Percentiles rank a stretch among this genome's conserved stretches.
phyloP scores from a whole-genome alignment of 2,329 filamentous ascomycete genomes.

The Cordyceps pruinosa region DNA sequence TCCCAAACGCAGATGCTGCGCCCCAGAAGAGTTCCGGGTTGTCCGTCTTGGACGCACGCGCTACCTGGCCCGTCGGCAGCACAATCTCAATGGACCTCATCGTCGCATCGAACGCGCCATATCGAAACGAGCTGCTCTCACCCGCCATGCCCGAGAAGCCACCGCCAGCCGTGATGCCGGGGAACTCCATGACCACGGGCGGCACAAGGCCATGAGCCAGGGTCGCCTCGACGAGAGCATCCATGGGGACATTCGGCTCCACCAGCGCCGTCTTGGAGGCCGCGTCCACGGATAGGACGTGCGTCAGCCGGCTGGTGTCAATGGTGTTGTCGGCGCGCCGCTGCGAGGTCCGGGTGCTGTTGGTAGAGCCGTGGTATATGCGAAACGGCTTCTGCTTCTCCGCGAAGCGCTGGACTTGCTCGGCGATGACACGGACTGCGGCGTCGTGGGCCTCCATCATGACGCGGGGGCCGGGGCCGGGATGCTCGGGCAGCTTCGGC shows the following conservation, averaged over 20 bases:
- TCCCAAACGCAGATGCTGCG: slow-evolving; percentile 59
- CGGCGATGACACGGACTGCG: slow-evolving; percentile 37
- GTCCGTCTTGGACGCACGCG: slow-evolving; percentile 46
- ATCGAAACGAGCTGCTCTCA: slow-evolving; percentile 61
- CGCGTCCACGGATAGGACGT: slow-evolving; percentile 55
- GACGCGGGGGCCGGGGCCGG: not conserved
- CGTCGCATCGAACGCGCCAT: slow-evolving; percentile 59
- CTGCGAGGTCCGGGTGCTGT: slow-evolving; percentile 59
- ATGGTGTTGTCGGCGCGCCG: slow-evolving; percentile 48
- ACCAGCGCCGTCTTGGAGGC: slow-evolving; percentile 51
- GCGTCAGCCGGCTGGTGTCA: slow-evolving; percentile 58
- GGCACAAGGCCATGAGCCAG: slow-evolving; percentile 51
- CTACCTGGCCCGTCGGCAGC: slow-evolving; percentile 51
- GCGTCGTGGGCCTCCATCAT: slow-evolving; percentile 38
- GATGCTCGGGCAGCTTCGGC: not conserved
- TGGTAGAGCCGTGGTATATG: slow-evolving; percentile 72
- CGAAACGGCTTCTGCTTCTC: slow-evolving; percentile 50
- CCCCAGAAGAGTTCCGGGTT: slow-evolving; percentile 57
- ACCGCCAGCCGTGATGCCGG: slow-evolving; percentile 64
- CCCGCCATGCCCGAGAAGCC: slow-evolving; percentile 61
- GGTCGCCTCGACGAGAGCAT: slow-evolving; percentile 51
- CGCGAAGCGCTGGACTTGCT: slow-evolving; percentile 38
- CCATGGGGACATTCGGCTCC: slow-evolving; percentile 66
- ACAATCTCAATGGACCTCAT: slow-evolving; percentile 59
- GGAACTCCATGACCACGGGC: slow-evolving; percentile 64